Percentiles rank a stretch among this genome's conserved stretches.
phyloP scores from a whole-genome alignment of 257 asterid species.

The Nicotiana noctiflora region DNA sequence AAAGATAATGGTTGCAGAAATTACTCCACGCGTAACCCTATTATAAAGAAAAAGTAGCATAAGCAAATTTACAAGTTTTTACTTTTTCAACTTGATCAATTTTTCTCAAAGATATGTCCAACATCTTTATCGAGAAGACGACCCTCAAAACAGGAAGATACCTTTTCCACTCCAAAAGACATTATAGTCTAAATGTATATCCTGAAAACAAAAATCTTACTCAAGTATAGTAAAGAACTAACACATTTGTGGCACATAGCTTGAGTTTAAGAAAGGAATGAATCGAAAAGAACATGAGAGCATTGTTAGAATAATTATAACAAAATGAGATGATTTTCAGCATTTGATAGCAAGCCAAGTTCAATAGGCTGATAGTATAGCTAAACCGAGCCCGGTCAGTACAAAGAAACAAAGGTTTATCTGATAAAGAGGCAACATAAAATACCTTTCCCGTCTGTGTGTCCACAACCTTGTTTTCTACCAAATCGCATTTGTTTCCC shows the following conservation, averaged over 20 bases:
- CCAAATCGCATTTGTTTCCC: constrained; percentile 95
- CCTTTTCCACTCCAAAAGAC: not conserved
- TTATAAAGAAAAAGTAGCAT: not conserved
- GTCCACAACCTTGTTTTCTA: constrained; percentile 80
- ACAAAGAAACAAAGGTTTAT: not conserved
- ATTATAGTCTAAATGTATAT: not conserved
- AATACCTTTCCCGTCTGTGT: constrained; percentile 77
- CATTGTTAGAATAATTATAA: not conserved
- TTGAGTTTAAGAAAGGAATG: not conserved
- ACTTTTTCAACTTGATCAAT: not conserved
- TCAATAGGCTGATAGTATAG: not conserved
- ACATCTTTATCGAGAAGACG: not conserved
- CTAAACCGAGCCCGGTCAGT: not conserved
- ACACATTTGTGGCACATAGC: not conserved
- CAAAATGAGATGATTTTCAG: not conserved
- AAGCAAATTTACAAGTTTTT: not conserved
- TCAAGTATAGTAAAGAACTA: not conserved
- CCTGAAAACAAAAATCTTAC: not conserved
- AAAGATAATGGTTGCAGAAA: not conserved
- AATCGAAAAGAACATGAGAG: not conserved
- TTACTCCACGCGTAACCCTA: not conserved
- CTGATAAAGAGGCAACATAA: not conserved
- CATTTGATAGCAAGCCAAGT: not conserved
- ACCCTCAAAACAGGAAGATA: not conserved
- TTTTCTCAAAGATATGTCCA: not conserved